Evolutionary conservation across 805 yeast genomes (phyloP).

Genomic region (Jamesozyma jinghongensis): DNA sequence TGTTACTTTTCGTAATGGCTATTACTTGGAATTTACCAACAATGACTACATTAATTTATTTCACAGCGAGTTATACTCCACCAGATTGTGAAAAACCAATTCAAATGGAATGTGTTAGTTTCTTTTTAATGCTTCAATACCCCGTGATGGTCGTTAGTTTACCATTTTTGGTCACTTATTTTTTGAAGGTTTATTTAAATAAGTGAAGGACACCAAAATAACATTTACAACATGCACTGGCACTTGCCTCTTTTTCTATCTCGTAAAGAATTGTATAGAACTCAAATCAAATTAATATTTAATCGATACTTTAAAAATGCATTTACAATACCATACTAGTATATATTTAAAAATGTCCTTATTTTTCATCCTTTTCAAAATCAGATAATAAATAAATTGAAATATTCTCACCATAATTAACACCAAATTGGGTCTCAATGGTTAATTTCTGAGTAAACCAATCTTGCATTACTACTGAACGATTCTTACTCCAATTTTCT

Average conservation of each 20-base stretch:
- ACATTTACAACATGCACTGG: too few species aligned
- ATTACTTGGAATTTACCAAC: constrained; percentile 77
- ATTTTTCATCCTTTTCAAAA: constrained; percentile 32
- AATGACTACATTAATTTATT: constrained; percentile 79
- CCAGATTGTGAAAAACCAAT: constrained; percentile 36
- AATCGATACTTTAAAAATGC: neutral
- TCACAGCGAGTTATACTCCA: constrained; percentile 84
- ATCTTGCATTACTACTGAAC: constrained; percentile 52
- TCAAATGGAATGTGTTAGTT: constrained; percentile 79
- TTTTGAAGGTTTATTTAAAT: constrained; percentile 29
- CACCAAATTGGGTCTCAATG: constrained; percentile 39
- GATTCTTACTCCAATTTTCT: constrained; percentile 60
- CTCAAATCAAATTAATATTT: too few species aligned
- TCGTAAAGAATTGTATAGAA: too few species aligned
- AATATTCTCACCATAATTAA: constrained; percentile 60
- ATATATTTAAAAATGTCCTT: neutral
- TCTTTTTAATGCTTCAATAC: constrained; percentile 68
- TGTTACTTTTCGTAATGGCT: constrained; percentile 67
- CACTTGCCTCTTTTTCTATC: too few species aligned
- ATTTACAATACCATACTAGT: too few species aligned
- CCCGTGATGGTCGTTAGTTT: constrained; percentile 55
- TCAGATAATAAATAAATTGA: constrained; percentile 51
- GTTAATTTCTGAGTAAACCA: constrained; percentile 46
- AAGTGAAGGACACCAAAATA: too few species aligned
- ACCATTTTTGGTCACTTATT: constrained; percentile 47